Evolutionary conservation across 495 filamentous ascomycete species (phyloP).

Genomic region (Penicillium lagena): DNA sequence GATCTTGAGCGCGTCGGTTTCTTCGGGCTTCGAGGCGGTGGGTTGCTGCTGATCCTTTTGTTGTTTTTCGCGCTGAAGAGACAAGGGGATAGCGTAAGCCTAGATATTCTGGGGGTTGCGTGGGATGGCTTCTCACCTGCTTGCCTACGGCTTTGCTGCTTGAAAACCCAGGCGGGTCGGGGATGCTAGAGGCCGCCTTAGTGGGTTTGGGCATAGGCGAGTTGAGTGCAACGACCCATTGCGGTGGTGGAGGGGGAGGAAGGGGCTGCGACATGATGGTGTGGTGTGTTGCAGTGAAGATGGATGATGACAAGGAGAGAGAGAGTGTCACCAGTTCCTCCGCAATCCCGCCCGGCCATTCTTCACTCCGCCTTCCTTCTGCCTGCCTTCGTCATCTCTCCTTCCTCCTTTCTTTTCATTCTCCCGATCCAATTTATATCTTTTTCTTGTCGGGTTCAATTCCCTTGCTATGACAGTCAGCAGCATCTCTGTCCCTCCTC

Average conservation of each 20-base stretch:
- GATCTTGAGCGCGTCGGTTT: conserved; percentile 90
- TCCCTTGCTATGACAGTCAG: no score
- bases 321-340: not conserved
- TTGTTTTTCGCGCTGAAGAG: conserved; percentile 23
- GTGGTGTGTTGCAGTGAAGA: not conserved
- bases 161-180: conserved; percentile 84
- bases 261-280: conserved; percentile 23
- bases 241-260: conserved; percentile 51
- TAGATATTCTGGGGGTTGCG: not conserved
- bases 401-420: conserved; percentile 8
- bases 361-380: conserved; percentile 22
- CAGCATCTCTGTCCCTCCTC: no score
- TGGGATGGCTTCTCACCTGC: conserved; percentile 21
- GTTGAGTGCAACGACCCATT: conserved; percentile 77
- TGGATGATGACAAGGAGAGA: conserved; percentile 2
- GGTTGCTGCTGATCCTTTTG: conserved; percentile 36
- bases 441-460: no score
- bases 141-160: conserved; percentile 38
- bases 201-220: conserved; percentile 53
- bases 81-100: conserved; percentile 5
- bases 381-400: conserved; percentile 16
- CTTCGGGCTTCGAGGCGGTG: conserved; percentile 45
- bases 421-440: conserved; percentile 3
- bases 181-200: conserved; percentile 55
- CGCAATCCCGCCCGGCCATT: conserved; percentile 8